Evolutionary conservation across 2,329 filamentous ascomycete genomes (phyloP), one percentile per base, ranked within the genome.

Genomic region (Karstenula rhodostoma): DNA sequence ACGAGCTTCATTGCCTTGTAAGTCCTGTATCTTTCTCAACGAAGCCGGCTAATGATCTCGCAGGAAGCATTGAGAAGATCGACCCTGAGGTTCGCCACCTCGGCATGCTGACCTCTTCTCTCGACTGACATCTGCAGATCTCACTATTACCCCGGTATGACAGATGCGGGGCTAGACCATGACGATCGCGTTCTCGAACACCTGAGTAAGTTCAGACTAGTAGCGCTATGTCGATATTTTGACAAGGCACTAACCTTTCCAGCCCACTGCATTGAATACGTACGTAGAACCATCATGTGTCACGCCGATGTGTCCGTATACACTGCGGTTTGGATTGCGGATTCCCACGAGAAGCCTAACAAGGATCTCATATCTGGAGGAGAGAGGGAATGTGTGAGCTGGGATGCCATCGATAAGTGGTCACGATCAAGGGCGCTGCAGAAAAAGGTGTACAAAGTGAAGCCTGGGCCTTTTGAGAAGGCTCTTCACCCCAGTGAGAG

Each of bases 1-100:
- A 52, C 19, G 56, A 58, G 35, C 49, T 58, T 19, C 56, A 58
- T 47, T 55, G 52, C 23, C 52, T 55, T 3, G 52, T 55, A 23
- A 47, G 52, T 37, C 9, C 10, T 12, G 9, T 10, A 13, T 10
- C 6, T 23, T 15, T 40, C n/a, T 40, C 37, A 2, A n/a, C n/a
- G 19, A 19, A 44, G 19, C 42, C 29, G 15, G 25, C 44, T 32
- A n/a, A 48, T 15, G 3, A 35, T 49, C 33, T 17, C 25, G n/a
- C 27, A 51, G 48, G 48, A 51, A 35, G 48, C 48, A 13, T 19
- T 51, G 15, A 27, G 48, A 15, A 33, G 29, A 37, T 51, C 48
- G 12, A 35, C 13, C 3, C 35, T 57, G 35, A 50, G 56, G 35
- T 50, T 44, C 1, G 19, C 19, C 3, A 23, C 19, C 44, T 17